Percentiles rank a stretch among this genome's conserved stretches.
phyloP scores from a whole-genome alignment of 2,329 filamentous ascomycete genomes.

The Venturia pyrina region DNA sequence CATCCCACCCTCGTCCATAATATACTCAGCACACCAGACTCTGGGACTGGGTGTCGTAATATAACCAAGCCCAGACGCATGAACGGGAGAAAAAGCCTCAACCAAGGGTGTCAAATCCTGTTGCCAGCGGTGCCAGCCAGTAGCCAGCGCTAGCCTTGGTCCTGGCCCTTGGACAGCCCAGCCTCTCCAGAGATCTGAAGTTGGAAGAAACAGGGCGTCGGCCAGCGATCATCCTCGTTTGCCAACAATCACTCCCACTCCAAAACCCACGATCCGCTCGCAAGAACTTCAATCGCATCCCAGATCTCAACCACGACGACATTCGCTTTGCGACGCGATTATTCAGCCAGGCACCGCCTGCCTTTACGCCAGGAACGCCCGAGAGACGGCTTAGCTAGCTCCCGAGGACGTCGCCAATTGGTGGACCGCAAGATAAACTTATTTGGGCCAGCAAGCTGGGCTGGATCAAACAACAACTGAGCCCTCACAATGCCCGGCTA shows the following conservation, averaged over 20 bases:
- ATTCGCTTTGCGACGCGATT: background rate
- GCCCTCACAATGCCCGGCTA: constrained; percentile 16
- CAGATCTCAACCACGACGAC: background rate
- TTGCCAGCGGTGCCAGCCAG: background rate
- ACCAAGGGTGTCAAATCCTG: background rate
- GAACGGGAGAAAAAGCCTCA: background rate
- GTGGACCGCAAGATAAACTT: background rate
- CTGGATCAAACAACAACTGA: background rate
- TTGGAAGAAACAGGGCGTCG: background rate
- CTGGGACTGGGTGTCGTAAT: background rate
- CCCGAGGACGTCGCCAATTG: background rate
- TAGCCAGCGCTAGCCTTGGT: constrained; percentile 1
- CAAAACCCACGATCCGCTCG: background rate
- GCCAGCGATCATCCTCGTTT: constrained; percentile 1
- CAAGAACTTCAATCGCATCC: background rate
- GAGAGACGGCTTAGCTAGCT: background rate
- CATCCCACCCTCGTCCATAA: no score
- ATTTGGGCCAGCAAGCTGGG: background rate
- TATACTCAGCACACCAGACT: background rate
- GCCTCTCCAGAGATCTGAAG: background rate
- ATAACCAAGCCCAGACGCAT: background rate
- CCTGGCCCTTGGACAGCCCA: background rate
- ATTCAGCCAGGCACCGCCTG: background rate
- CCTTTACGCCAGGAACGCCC: background rate
- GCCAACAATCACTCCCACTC: background rate